Conservation (phyloP, 495 filamentous ascomycete species). For the Xylaria acuta region DNA sequence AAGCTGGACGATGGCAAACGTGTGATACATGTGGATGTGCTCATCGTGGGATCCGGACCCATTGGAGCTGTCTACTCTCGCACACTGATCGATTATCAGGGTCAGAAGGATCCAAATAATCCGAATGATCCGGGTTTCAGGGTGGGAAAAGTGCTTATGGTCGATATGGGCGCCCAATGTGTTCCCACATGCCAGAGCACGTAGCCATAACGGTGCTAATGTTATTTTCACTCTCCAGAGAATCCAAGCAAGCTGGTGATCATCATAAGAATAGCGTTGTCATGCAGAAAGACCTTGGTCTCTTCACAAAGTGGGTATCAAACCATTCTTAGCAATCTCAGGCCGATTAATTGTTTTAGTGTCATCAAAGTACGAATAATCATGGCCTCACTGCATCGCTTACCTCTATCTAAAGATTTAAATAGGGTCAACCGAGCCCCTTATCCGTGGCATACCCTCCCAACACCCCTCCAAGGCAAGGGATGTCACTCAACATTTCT, state of each 20-base stretch:
- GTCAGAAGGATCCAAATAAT: background rate
- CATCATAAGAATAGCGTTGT: background rate
- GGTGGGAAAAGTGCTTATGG: background rate
- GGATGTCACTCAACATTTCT: background rate
- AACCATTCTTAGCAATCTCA: background rate
- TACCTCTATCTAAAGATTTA: background rate
- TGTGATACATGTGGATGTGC: background rate
- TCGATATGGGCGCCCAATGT: background rate
- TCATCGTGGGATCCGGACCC: constrained; percentile 6
- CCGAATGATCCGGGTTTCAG: background rate
- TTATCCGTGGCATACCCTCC: background rate
- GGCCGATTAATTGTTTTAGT: background rate
- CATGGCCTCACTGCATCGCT: background rate
- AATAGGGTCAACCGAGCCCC: background rate
- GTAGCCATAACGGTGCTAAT: background rate
- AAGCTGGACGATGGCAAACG: background rate
- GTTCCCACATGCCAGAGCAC: background rate
- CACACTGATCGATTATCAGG: background rate
- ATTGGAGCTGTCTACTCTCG: background rate
- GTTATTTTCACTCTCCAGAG: background rate
- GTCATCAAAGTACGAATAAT: background rate
- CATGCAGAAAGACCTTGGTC: background rate
- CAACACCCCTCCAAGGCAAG: background rate
- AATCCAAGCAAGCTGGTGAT: background rate
- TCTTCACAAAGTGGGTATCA: background rate